A percentile compares a stretch with the other conserved stretches of the same genome.
These are phyloP conservation scores for Penicillium sp. DNA, from an alignment of 2,329 filamentous ascomycete genomes.

Conservation along the genomic window DNA sequence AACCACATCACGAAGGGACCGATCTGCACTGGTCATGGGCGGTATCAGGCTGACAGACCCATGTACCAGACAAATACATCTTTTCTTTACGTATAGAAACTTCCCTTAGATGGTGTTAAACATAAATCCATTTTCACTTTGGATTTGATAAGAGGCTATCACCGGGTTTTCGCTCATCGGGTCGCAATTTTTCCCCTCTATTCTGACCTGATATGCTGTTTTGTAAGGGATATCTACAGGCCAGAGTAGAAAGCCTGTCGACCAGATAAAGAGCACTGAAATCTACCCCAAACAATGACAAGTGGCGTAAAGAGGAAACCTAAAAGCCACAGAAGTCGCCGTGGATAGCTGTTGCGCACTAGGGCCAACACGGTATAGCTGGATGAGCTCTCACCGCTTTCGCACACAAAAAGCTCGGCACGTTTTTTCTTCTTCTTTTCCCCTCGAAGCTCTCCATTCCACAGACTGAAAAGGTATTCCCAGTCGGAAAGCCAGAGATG, in stretches of 20 bases:
- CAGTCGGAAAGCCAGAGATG: conserved; percentile 5
- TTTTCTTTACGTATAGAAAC: too few relatives aligned
- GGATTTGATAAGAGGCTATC: too few relatives aligned
- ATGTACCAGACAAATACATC: too few relatives aligned
- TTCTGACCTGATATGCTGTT: too few relatives aligned
- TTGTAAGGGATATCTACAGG: too few relatives aligned
- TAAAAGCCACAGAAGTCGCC: neutral
- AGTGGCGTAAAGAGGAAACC: neutral
- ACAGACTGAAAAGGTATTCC: neutral
- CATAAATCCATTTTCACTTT: too few relatives aligned
- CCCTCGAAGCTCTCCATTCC: neutral
- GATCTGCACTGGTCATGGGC: too few relatives aligned
- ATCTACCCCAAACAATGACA: neutral
- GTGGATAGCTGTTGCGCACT: neutral
- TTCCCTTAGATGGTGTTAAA: too few relatives aligned
- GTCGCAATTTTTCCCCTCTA: too few relatives aligned
- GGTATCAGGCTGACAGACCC: too few relatives aligned
- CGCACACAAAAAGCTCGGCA: conserved; percentile 11
- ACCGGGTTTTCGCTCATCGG: too few relatives aligned
- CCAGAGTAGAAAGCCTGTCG: neutral
- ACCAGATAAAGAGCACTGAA: neutral
- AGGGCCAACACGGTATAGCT: conserved; percentile 6
- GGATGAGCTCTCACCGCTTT: conserved; percentile 14
- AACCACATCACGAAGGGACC: too few relatives aligned
- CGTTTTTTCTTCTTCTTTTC: conserved; percentile 8